phyloP scores from a whole-genome alignment of 164 flowering plant genomes.

The Sextonia rubra region DNA sequence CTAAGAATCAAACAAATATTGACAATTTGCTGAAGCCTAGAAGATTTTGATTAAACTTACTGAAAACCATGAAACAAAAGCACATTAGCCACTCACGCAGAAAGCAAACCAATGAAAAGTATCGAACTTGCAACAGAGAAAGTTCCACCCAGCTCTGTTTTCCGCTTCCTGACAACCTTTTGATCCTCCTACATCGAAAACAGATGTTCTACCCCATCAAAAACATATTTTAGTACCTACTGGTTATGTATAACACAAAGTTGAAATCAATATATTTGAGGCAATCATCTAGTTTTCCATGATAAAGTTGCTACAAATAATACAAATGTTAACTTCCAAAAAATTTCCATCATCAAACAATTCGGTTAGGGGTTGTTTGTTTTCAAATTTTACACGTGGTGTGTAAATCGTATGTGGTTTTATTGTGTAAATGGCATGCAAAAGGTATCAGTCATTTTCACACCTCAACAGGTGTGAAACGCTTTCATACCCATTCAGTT shows the following conservation, averaged over 20 bases:
- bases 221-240: neutral
- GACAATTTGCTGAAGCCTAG: neutral
- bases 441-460: too few species aligned
- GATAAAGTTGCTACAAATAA: neutral
- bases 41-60: neutral
- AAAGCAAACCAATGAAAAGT: slow-evolving; percentile 74
- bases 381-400: too few species aligned
- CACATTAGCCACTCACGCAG: slow-evolving; percentile 65
- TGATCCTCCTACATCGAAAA: slow-evolving; percentile 64
- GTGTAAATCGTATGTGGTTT: too few species aligned
- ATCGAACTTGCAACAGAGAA: slow-evolving; percentile 89
- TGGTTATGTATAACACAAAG: neutral
- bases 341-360: too few species aligned
- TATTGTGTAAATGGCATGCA: too few species aligned
- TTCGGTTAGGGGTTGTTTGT: too few species aligned
- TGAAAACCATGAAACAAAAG: neutral
- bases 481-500: too few species aligned
- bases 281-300: neutral
- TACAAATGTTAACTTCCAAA: neutral
- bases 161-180: slow-evolving; percentile 68
- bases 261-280: neutral
- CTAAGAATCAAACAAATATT: neutral
- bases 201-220: neutral
- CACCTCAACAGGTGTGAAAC: too few species aligned
- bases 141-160: slow-evolving; percentile 95